Evolutionary conservation across 192 early-diverging fungal genomes (phyloP).

Genomic region (Mortierella alpina): DNA sequence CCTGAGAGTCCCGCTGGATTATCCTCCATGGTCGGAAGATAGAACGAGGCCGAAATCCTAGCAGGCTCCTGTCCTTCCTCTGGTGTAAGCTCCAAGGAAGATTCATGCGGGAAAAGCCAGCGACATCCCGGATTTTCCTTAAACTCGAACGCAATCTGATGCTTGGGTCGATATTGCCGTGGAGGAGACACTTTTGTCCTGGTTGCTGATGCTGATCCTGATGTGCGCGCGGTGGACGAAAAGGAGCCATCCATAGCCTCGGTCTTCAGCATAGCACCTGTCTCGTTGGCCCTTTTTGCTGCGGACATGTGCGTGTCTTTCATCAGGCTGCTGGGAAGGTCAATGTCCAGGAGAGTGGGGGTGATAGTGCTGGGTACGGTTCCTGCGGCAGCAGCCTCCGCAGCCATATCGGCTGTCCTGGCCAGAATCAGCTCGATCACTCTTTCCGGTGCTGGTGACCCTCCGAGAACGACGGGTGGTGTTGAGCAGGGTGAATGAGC

Average conservation of each 20-base stretch:
- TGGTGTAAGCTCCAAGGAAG: conserved; percentile 25
- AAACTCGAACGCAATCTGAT: conserved; percentile 46
- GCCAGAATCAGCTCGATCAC: conserved; percentile 32
- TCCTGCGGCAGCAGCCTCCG: conserved; percentile 8
- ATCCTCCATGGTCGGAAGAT: conserved; percentile 24
- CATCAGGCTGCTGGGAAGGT: background rate
- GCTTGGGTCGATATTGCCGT: conserved; percentile 12
- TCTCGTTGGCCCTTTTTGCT: no score
- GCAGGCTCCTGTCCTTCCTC: conserved; percentile 10
- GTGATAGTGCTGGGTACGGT: background rate
- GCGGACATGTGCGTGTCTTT: background rate
- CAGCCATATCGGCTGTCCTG: conserved; percentile 7
- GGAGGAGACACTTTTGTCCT: background rate
- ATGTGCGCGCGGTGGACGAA: background rate
- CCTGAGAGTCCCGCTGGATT: background rate
- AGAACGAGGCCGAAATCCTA: conserved; percentile 43
- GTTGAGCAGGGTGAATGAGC: conserved; percentile 1
- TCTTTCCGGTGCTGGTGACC: conserved; percentile 30
- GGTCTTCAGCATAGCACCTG: background rate
- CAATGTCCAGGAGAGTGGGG: conserved; percentile 1
- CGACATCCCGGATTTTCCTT: conserved; percentile 38
- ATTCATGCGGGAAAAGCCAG: conserved; percentile 44
- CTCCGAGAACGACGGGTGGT: conserved; percentile 8
- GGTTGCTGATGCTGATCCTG: background rate
- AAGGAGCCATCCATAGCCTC: background rate